Base-by-base conservation (phyloP, 2,329 filamentous ascomycete genomes). In the Bipolaris bicolor region DNA sequence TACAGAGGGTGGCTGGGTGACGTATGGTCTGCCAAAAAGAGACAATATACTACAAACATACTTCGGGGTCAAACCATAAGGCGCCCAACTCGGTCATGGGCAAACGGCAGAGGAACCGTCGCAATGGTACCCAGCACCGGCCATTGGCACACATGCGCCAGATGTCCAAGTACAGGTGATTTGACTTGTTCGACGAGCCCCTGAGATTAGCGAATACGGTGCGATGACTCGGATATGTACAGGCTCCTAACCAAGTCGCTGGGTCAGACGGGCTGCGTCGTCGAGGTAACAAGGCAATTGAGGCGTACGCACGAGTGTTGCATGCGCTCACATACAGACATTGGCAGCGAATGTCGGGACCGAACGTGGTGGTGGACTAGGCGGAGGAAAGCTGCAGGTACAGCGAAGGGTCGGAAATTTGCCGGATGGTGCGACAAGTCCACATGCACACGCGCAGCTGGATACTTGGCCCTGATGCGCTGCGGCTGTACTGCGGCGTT, bases 201-300 rank as follows among this genome's bases (percentile, higher is more conserved):
- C 55, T 57, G 55, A 57, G 50, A 57, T 54, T 57, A 57, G 50
- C 55, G 55, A 54, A 33, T 6, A 26, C 43, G 20, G n/a, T 16
- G 20, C 13, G 41, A 46, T 53, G 51, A 41, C 51, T 53, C 43
- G 51, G 24, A 16, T 37, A 36, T 33, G 22, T 41, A 22, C 33
- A 16, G 34, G n/a, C 36, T 11, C 24, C 44, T n/a, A 49, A 49
- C 55, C 55, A 46, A 7, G 24, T 18, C 15, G 10, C 33, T 22
- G 50, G 55, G 39, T 49, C 44, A 16, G 22, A 20, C 36, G 29
- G 13, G 16, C 18, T 15, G 44, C 22, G 24, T 34, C 16, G 18
- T 51, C 39, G 15, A 31, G 24, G 37, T 29, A 41, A 22, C 16
- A 22, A 18, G 16, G 4, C 24, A 41, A 29, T 29, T 3, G 26